Evolutionary conservation across 129 eudicot genomes (phyloP).

Genomic region (Helichrysum umbraculigerum): DNA sequence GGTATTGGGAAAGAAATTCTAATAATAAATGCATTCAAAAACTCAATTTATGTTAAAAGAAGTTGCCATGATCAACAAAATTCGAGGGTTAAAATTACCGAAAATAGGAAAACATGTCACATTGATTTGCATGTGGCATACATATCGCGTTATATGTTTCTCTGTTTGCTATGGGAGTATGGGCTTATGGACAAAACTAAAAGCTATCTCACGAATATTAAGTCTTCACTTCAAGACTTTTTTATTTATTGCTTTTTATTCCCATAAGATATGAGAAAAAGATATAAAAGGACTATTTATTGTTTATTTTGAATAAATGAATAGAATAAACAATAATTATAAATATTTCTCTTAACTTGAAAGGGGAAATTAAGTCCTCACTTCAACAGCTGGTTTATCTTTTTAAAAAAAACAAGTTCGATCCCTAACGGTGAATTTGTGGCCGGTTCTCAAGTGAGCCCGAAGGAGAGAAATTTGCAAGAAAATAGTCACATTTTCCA

Average conservation of each 20-base stretch:
- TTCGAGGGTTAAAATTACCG: not conserved
- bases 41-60: not conserved
- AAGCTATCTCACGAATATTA: not conserved
- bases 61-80: not conserved
- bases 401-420: no score
- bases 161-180: slow-evolving; percentile 2
- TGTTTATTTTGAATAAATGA: no score
- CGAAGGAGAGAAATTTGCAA: no score
- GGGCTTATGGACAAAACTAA: slow-evolving; percentile 3
- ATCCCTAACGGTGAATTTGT: no score
- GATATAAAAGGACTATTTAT: no score
- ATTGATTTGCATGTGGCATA: slow-evolving; percentile 9
- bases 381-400: no score
- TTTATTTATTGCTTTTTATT: not conserved
- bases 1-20: not conserved
- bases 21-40: not conserved
- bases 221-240: not conserved
- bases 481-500: no score
- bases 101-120: not conserved
- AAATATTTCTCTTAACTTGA: no score
- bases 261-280: not conserved
- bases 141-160: slow-evolving; percentile 6
- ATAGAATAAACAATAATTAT: no score
- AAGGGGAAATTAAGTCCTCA: no score
- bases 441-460: no score